Evolutionary conservation across 805 yeast species (phyloP).

Genomic region (Blastobotrys attinorum): DNA sequence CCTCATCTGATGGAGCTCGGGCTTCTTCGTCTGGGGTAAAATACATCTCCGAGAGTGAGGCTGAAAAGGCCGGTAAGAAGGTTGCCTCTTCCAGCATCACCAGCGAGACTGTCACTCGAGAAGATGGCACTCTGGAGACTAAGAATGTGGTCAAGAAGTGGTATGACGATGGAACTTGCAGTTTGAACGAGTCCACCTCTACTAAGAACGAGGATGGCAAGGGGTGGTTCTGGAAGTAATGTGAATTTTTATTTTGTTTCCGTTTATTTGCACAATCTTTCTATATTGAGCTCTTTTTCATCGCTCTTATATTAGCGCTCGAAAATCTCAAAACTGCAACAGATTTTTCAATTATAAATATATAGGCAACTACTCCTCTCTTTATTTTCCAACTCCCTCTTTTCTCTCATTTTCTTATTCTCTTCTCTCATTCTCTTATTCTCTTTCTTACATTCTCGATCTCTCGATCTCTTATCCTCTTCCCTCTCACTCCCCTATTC

Average conservation of each 20-base stretch:
- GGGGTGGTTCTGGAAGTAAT: slow-evolving; percentile 29
- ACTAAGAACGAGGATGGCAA: background rate
- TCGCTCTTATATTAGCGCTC: no score
- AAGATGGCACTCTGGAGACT: slow-evolving; percentile 25
- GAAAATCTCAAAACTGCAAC: no score
- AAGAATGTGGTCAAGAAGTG: slow-evolving; percentile 24
- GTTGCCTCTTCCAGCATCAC: slow-evolving; percentile 19
- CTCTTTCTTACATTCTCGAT: no score
- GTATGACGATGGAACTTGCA: slow-evolving; percentile 27
- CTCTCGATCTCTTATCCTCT: no score
- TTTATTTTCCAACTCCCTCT: no score
- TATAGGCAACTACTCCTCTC: no score
- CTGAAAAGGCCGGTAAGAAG: slow-evolving; percentile 25
- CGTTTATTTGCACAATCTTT: background rate
- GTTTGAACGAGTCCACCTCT: slow-evolving; percentile 21
- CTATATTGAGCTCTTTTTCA: background rate
- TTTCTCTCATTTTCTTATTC: no score
- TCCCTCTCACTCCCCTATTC: no score
- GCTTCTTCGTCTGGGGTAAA: background rate
- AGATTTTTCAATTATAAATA: background rate
- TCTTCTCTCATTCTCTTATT: no score
- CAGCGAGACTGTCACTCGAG: slow-evolving; percentile 22
- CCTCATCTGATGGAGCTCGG: no score
- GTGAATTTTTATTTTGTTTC: background rate
- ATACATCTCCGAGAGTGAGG: slow-evolving; percentile 19